Base-by-base conservation (phyloP, 768 basidiomycete species). In the Phlegmacium glaucopus region DNA sequence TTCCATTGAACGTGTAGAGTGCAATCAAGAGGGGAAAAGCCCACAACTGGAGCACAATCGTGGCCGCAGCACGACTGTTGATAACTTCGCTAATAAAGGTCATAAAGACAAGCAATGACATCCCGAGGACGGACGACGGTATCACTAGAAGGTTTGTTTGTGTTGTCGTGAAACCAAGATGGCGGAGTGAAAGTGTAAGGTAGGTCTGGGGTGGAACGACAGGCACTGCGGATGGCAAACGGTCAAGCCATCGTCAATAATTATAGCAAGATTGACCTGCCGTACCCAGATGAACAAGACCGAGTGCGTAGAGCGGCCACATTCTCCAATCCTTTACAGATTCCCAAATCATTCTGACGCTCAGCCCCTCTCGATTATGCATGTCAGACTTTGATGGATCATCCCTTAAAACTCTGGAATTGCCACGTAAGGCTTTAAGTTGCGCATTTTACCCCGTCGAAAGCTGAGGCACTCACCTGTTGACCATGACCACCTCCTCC, bases 361-460 rank as follows among this genome's bases (percentile, higher is more conserved):
- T 67, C 4, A 87, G 65, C 11, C 80, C 83, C 64, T 87, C 67
- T n/a, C 84, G 75, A 53, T 87, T 86, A 64, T 85, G 82, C 84
- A 86, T 83, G 53, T 77, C 72, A 10, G 77, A 80, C 58, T 84
- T 85, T 6, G 79, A 67, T 4, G 83, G 83, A 54, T 87, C 83
- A 57, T 84, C 83, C 11, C 82, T 75, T 4, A 85, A 63, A 5
- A 85, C 76, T 30, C 78, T 51, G 27, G 17, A 9, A 29, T 4
- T 44, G 15, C 9, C 10, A 36, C 15, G 44, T 12, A 28, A 25
- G 16, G 5, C 22, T 22, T 16, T 27, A 22, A 35, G 4, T 37
- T 15, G 2, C 15, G 29, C 37, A 13, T 37, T 9, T 22, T 28
- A 26, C n/a, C n/a, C n/a, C n/a, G 9, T 38, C 15, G 7, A 17